Evolutionary conservation across 495 filamentous ascomycete genomes (phyloP), one percentile per base, ranked within the genome.

Genomic region (Penicillium diatomitis): DNA sequence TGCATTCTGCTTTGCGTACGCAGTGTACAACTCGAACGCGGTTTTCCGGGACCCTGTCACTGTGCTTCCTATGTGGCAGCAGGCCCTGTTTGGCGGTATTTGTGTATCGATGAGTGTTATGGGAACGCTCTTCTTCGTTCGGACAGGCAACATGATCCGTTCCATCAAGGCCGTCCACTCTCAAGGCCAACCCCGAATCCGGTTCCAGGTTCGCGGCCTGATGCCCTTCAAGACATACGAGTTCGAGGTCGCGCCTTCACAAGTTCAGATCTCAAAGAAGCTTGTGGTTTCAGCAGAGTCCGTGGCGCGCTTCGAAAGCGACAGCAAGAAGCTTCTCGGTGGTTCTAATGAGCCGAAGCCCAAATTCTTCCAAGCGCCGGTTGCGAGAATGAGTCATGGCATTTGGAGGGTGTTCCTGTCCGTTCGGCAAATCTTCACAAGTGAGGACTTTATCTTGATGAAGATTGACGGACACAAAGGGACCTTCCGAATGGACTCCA

Each of bases 1-100:
- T 5, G 51, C 66, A 27, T 82, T 81, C 60, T 84, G 79, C 64
- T 69, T 84, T 46, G 57, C 65, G 9, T 82, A 79, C 52, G 70
- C 79, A 8, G 68, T 67, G 47, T 78, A 73, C 57, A 75, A 81
- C 54, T 79, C 76, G 43, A 76, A 74, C 54, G 54, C 57, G 2
- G 55, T 62, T 12, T 65, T 73, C 50, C 53, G 56, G 20, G 62
- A 74, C 38, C 63, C 69, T 4, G 41, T 67, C 6, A 41, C 62
- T 4, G 50, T 55, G 6, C 52, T 66, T 12, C 65, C 68, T 1
- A 63, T 55, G 46, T 74, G 71, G 71, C 64, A 69, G 49, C 60
- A 73, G 35, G 55, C 47, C 33, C 41, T 69, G 3, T 66, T 65
- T 37, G 66, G 62, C 8, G 68, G 68, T 50, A 61, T 74, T 20